Evolutionary conservation across 352 stramenopile species (phyloP).

Genomic region (Phytophthora hybrid): DNA sequence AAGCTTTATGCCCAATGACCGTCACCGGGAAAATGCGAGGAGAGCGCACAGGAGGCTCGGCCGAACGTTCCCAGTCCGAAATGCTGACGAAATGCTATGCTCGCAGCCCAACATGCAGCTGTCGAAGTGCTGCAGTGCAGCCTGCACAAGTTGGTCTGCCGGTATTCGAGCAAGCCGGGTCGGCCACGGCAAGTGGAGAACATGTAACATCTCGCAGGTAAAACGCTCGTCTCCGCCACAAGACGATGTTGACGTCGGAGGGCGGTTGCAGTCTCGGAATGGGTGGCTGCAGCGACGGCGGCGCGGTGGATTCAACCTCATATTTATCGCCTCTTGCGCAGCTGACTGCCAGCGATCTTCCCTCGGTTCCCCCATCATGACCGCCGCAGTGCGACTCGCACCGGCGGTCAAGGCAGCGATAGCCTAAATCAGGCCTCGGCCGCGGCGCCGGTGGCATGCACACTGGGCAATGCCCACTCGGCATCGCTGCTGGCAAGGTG

Average conservation of each 20-base stretch:
- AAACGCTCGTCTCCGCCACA: background rate
- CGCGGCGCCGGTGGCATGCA: no score
- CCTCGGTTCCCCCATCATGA: constrained; percentile 12
- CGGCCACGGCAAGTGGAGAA: no score
- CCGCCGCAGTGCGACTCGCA: background rate
- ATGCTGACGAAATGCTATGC: constrained; percentile 3
- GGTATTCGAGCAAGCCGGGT: no score
- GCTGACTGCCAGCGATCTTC: constrained; percentile 30
- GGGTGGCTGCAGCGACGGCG: constrained; percentile 10
- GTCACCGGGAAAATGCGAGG: constrained; percentile 1
- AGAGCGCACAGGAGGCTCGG: background rate
- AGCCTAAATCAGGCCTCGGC: constrained; percentile 34
- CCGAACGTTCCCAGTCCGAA: background rate
- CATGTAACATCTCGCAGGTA: background rate
- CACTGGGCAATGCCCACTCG: background rate
- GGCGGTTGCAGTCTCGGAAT: constrained; percentile 3
- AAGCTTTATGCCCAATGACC: constrained; percentile 23
- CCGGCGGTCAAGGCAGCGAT: constrained; percentile 11
- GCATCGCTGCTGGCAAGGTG: background rate
- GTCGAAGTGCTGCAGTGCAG: no score
- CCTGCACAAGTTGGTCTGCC: background rate
- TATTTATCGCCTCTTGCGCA: constrained; percentile 30
- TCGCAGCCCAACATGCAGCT: background rate
- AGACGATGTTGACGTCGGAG: background rate
- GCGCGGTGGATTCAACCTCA: constrained; percentile 27